phyloP scores from a whole-genome alignment of 345 rosid genomes.

The Arabis alpina region DNA sequence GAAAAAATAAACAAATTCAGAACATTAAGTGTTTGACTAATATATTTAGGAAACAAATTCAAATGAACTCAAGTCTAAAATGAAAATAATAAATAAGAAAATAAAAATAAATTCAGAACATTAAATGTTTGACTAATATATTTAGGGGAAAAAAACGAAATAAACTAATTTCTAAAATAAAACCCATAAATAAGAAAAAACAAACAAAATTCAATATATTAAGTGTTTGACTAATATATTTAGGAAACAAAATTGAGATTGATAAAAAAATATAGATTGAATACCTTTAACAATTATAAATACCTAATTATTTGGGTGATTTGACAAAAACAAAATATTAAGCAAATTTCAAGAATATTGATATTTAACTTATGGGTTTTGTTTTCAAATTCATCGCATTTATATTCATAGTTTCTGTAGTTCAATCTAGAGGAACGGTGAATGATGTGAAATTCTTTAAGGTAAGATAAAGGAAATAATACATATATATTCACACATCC shows the following conservation, averaged over 20 bases:
- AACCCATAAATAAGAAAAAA: too few species aligned
- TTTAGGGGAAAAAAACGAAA: too few species aligned
- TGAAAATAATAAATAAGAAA: too few species aligned
- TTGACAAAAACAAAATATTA: not conserved
- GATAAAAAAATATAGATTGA: not conserved
- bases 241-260: too few species aligned
- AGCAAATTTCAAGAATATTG: not conserved
- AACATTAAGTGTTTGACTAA: not conserved
- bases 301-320: not conserved
- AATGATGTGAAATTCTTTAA: not conserved
- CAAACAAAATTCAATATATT: too few species aligned
- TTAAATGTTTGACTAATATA: too few species aligned
- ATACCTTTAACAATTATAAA: slow-evolving; percentile 5
- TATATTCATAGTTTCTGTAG: not conserved
- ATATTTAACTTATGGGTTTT: not conserved
- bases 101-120: too few species aligned
- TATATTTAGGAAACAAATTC: not conserved
- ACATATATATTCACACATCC: not conserved
- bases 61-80: not conserved
- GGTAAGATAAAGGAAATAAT: not conserved
- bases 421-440: not conserved
- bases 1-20: not conserved
- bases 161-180: too few species aligned
- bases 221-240: too few species aligned
- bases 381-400: not conserved